Conservation (phyloP, 2,329 filamentous ascomycete species). For the Sclerotinia sclerotiorum region DNA sequence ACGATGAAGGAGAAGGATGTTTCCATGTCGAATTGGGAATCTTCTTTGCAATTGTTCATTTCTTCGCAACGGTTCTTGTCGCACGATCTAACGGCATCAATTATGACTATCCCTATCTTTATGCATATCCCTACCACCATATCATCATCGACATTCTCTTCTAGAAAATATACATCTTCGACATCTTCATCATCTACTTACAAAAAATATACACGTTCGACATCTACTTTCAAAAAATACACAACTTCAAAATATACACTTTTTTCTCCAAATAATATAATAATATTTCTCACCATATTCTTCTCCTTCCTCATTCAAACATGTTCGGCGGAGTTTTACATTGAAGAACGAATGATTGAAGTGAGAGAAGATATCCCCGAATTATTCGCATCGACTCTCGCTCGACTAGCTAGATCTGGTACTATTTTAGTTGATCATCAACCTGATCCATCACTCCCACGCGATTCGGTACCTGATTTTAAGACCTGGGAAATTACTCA, state of each 20-base stretch:
- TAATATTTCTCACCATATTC: constrained; percentile 31
- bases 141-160: neutral
- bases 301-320: constrained; percentile 33
- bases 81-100: constrained; percentile 11
- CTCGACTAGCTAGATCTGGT: constrained; percentile 36
- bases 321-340: constrained; percentile 29
- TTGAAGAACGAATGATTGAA: constrained; percentile 37
- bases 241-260: constrained; percentile 20
- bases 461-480: constrained; percentile 19
- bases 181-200: neutral
- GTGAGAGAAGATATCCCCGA: constrained; percentile 25
- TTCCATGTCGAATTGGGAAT: neutral
- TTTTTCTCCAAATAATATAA: constrained; percentile 27
- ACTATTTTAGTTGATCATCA: constrained; percentile 38
- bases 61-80: constrained; percentile 13
- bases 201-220: neutral
- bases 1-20: neutral
- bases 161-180: neutral
- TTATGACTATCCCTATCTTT: neutral
- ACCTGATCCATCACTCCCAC: constrained; percentile 28
- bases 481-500: neutral
- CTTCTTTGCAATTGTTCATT: neutral
- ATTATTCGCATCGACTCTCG: constrained; percentile 33
- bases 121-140: neutral
- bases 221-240: neutral